Evolutionary conservation across 140 eudicot genomes (phyloP), one percentile per base, ranked within the genome.

Genomic region (Flaveria floridana): DNA sequence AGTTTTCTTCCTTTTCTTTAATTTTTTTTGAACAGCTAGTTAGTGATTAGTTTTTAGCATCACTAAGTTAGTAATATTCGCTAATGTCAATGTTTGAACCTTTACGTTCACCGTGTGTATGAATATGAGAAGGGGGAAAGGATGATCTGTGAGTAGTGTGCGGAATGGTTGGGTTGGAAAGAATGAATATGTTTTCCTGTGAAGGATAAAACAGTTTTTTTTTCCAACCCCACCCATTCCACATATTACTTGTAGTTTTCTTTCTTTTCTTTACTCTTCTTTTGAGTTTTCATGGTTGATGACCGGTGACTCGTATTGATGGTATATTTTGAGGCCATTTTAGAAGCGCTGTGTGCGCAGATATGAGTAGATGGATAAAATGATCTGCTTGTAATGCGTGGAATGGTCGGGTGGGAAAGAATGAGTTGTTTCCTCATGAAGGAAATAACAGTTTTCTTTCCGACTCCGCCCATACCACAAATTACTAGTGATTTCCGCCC

Each of bases 121-220:
- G 23, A 21, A 21, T 21, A 21, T 23, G 25, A 23, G 25, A 23
- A 23, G 25, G 25, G 25, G 25, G 25, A 23, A 23, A 23, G 25
- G 78, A 23, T 61, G 70, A 59, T 14, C 70, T 21, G 78, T 26
- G 44, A 73, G 78, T 73, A 59, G 59, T 59, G 78, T 73, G 70
- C 58, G 78, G 78, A 21, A 73, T 73, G 78, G 78, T 14, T 16
- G 78, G 25, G 23, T 73, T 15, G 70, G 78, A n/a, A 73, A 73
- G 78, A 73, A 12, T 6, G 34, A 21, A 21, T 10, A 20, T 55
- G 37, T 59, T 59, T 59, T 4, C 39, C 9, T 0, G 9, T 34
- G 41, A 34, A 6, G 41, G 12, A 30, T 30, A 30, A 3, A 1
- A 59, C 1, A 9, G 25, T 13, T 26, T 25, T 66, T 66, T 44